Base-by-base conservation (phyloP, 345 rosid species). In the Cardamine resedifolia region DNA sequence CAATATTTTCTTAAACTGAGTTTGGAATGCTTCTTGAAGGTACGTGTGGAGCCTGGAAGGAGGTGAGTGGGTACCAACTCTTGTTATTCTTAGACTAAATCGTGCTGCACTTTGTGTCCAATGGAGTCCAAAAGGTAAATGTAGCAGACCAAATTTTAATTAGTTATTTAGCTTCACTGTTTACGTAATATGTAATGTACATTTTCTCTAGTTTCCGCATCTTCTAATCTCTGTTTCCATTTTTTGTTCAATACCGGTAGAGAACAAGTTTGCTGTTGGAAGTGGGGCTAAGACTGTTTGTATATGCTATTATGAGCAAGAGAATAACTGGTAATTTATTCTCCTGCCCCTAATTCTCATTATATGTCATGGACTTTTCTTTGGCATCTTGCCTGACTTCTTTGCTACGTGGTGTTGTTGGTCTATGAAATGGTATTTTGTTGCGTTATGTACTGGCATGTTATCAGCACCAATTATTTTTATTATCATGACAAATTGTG, bases 211-310 rank as follows among this genome's bases (percentile, higher is more conserved):
- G 8, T 43, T 19, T 64, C n/a, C 50, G 19, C 49, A 31, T 15
- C 44, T 66, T 66, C 76, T 72, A 31, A 72, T 66, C 18, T 41
- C 1, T 9, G 19, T 23, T 48, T 4, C 18, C 56, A 57, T 47
- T 3, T 65, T 77, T 68, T 61, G 45, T 58, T 48, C 33, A 51
- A 71, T 67, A n/a, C 47, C 68, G 10, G 43, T 83, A 95, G 99
- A 87, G 77, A 95, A 95, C 87, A 90, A 95, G 79, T 91, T 95
- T 80, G 98, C 99, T 74, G 97, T 95, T 71, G 99, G 99, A 67
- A 95, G 98, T 78, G 98, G 99, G 27, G 98, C 99, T 66, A 95
- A 95, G 83, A 95, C 92, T 69, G 92, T 91, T 66, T 95, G 98
- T 79, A 79, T 91, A 73, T 95, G 99, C 90, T 95, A 95, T 81